Percentiles rank a stretch among this genome's conserved stretches.
These are phyloP conservation scores for Magnolia changhungtana DNA, from an alignment of 164 flowering plant genomes.

Conservation along the genomic window DNA sequence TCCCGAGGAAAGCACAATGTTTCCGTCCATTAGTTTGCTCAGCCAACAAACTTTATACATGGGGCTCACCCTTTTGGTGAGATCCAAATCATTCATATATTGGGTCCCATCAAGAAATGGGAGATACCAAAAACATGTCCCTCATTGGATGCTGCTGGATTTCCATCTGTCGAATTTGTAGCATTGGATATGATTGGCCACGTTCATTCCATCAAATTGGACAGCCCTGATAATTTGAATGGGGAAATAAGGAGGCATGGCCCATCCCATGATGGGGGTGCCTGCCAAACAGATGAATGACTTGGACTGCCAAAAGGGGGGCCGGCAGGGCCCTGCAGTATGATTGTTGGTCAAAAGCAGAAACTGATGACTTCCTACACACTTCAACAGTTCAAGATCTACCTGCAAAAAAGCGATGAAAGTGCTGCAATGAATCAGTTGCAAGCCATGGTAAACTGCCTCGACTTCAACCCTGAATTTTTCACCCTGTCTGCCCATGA, in stretches of 20 bases:
- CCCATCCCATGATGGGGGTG: not conserved
- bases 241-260: no score
- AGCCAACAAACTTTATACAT: not conserved
- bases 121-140: not conserved
- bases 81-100: not conserved
- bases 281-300: not conserved
- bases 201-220: no score
- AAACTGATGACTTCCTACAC: not conserved
- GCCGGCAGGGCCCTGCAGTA: not conserved
- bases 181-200: no score
- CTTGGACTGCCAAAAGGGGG: not conserved
- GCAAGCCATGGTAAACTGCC: constrained; percentile 70
- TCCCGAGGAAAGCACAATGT: not conserved
- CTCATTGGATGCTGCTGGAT: not conserved
- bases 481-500: constrained; percentile 88
- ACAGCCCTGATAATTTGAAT: no score
- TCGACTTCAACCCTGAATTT: constrained; percentile 85
- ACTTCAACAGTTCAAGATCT: constrained; percentile 66
- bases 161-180: not conserved
- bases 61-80: not conserved
- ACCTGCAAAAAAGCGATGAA: constrained; percentile 67
- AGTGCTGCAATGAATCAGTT: constrained; percentile 55
- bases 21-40: not conserved
- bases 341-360: not conserved
- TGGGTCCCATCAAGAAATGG: not conserved